Percentiles rank a stretch among this genome's conserved stretches.
Conservation (phyloP, 192 early-diverging fungal species). For the Linnemannia schmuckeri region DNA sequence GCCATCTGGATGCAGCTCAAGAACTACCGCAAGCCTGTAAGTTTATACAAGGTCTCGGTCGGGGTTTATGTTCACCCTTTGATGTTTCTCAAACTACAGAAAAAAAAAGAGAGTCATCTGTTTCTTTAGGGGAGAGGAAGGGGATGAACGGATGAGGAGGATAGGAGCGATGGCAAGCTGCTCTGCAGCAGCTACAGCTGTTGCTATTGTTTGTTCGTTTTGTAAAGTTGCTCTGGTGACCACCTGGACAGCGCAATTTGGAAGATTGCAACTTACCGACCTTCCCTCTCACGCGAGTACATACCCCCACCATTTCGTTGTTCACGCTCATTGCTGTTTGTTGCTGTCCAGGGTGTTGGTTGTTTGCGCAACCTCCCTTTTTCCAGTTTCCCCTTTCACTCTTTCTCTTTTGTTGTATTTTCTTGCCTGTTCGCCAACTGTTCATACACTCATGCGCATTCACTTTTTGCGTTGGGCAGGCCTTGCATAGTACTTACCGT, state of each 20-base stretch:
- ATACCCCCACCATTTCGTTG: background rate
- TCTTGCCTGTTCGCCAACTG: background rate
- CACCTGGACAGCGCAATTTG: background rate
- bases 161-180: background rate
- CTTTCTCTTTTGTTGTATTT: background rate
- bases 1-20: conserved; percentile 72
- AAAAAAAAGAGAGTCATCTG: background rate
- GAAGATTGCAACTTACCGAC: background rate
- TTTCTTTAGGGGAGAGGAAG: background rate
- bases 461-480: background rate
- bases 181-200: background rate
- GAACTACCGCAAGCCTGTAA: conserved; percentile 71
- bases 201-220: background rate
- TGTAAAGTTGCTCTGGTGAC: background rate
- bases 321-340: background rate
- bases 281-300: background rate
- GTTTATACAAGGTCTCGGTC: background rate
- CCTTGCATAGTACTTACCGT: background rate
- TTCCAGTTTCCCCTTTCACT: background rate
- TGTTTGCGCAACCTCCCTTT: background rate
- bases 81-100: background rate
- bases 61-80: background rate
- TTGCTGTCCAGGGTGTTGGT: background rate
- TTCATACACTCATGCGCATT: conserved; percentile 3
- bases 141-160: background rate